phyloP scores from a whole-genome alignment of 75 land plant genomes.

The Larix kaempferi region DNA sequence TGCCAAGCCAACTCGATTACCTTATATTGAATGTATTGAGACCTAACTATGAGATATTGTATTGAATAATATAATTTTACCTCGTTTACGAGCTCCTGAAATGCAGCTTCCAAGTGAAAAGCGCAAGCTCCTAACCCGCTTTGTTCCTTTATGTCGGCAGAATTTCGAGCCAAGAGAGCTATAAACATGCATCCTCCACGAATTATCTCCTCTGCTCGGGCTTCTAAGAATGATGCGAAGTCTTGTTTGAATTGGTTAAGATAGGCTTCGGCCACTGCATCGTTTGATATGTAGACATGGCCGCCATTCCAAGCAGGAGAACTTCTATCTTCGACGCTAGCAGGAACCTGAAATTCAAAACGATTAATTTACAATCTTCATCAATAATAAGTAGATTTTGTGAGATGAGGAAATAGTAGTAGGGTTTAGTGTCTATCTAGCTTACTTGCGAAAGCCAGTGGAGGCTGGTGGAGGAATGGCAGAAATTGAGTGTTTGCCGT shows the following conservation, averaged over 20 bases:
- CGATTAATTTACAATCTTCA: no score
- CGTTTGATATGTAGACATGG: background rate
- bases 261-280: background rate
- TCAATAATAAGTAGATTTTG: no score
- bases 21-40: background rate
- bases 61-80: background rate
- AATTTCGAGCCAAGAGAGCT: background rate
- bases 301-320: background rate
- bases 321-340: background rate
- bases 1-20: background rate
- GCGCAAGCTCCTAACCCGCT: background rate
- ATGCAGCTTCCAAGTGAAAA: background rate
- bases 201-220: background rate
- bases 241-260: no score
- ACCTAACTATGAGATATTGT: background rate
- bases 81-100: background rate
- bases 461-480: background rate
- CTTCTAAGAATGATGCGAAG: background rate
- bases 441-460: background rate
- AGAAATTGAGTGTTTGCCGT: background rate
- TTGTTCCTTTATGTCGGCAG: background rate
- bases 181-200: background rate
- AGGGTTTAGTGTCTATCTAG: background rate
- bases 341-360: background rate
- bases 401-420: no score